Evolutionary conservation across 768 basidiomycete species (phyloP), one percentile per base, ranked within the genome.

Genomic region (Suillus fuscotomentosus): DNA sequence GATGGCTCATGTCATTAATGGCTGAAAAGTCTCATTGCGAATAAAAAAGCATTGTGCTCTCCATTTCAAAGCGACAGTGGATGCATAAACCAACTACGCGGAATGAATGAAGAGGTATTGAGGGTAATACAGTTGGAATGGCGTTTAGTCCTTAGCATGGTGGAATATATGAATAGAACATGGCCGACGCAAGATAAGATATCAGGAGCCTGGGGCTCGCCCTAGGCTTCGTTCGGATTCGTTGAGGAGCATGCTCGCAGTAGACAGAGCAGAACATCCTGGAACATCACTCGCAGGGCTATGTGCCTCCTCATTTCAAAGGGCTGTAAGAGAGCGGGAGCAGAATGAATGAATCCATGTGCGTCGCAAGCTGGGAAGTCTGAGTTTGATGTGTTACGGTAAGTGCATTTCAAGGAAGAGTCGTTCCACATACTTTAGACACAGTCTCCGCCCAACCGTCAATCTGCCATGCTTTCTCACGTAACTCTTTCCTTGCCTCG

Each of bases 391-490:
- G 17, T 42, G 15, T 27, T 42, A 59, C 6, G 24, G 11, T 13
- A 13, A 41, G 39, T 13, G 13, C 22, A 41, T 17, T 42, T 42
- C 24, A 31, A 17, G 2, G 17, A n/a, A 43, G 14, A 39, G 69
- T 81, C 67, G 9, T 60, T 61, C 38, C 43, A 57, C 5, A 9
- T 68, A 88, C 95, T 88, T 96, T 94, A 66, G 89, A 88, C 41
- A 97, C 95, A 0, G 95, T 97, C 76, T 93, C 92, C 51, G 92
- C 91, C 97, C 97, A 99, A 5, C 94, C 95, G 66, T 96, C 94
- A 69, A 94, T 83, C 71, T 92, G 86, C 97, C 97, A 99, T 27
- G 95, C 95, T 74, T 89, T 86, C 76, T 97, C 92, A 48, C 97
- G 84, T 50, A 82, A 87, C 68, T 91, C 88, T 77, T 95, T 97